Percentiles rank a stretch among this genome's conserved stretches.
Evolutionary conservation across 805 yeast genomes (phyloP).

Genomic region (Komagataella populi): DNA sequence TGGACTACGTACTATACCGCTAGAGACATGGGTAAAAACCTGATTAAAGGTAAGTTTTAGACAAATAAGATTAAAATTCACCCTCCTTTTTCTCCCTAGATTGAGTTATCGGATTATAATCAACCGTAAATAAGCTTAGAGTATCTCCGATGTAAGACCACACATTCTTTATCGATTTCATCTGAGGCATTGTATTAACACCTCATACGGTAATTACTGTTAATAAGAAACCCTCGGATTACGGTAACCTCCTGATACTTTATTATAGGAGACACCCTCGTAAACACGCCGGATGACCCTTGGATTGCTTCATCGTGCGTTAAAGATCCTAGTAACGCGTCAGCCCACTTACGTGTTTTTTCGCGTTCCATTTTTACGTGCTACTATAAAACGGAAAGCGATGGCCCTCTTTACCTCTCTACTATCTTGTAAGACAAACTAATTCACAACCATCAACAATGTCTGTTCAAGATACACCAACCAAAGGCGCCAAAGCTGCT

Average conservation of each 20-base stretch:
- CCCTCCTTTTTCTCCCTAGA: not conserved
- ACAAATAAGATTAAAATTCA: not conserved
- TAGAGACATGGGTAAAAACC: constrained; percentile 59
- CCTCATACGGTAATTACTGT: not conserved
- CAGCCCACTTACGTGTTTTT: not conserved
- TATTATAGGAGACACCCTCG: not conserved
- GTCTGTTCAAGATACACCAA: constrained; percentile 59
- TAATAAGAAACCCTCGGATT: not conserved
- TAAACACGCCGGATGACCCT: not conserved
- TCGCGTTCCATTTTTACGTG: not conserved
- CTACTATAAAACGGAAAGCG: not conserved
- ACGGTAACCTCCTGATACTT: not conserved
- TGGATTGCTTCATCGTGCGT: not conserved
- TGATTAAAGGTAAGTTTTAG: constrained; percentile 59
- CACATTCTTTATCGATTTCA: not conserved
- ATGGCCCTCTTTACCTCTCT: not conserved
- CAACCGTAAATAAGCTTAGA: not conserved
- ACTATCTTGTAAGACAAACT: not conserved
- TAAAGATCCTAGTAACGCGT: not conserved
- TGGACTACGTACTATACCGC: constrained; percentile 69
- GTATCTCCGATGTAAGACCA: not conserved
- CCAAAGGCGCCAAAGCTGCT: constrained; percentile 48
- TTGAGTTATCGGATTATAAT: not conserved
- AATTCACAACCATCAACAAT: constrained; percentile 9
- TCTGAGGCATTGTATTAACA: not conserved